Evolutionary conservation across 805 yeast species (phyloP).

Genomic region (Wickerhamiella sorbophila): DNA sequence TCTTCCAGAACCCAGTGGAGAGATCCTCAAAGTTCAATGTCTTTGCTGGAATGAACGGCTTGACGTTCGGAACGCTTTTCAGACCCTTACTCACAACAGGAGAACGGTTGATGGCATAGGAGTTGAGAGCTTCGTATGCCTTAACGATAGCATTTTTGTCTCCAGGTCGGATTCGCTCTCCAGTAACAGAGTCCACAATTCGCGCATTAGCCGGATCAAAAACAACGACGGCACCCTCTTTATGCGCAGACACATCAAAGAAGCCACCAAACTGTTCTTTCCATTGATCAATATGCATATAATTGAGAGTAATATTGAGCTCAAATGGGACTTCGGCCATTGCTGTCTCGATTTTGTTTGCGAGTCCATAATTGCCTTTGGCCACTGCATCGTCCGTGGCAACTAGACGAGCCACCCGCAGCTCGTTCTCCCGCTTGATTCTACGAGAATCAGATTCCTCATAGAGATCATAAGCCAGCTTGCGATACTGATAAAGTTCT

Average conservation of each 20-base stretch:
- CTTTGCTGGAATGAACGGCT: too few relatives aligned
- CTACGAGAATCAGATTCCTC: conserved; percentile 8
- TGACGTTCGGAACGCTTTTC: too few relatives aligned
- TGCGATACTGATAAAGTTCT: conserved; percentile 2
- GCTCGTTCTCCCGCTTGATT: conserved; percentile 9
- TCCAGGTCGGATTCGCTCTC: neutral
- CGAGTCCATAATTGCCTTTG: conserved; percentile 8
- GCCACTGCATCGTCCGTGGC: conserved; percentile 12
- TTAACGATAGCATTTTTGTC: neutral
- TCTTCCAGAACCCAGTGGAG: too few relatives aligned
- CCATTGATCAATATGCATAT: conserved; percentile 10
- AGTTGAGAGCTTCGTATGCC: too few relatives aligned
- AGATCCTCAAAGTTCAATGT: too few relatives aligned
- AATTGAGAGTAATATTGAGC: conserved; percentile 14
- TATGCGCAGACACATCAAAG: conserved; percentile 6
- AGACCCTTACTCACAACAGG: too few relatives aligned
- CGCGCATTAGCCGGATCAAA: conserved; percentile 13
- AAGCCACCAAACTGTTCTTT: conserved; percentile 6
- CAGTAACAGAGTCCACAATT: conserved; percentile 11
- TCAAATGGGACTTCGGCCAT: conserved; percentile 11
- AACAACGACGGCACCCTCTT: conserved; percentile 12
- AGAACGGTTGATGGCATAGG: too few relatives aligned
- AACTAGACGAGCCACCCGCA: conserved; percentile 12
- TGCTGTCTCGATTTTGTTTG: conserved; percentile 11
- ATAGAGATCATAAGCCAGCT: conserved; percentile 2